Conservation (phyloP, 805 yeast genomes). For the Ascoidea rubescens region DNA sequence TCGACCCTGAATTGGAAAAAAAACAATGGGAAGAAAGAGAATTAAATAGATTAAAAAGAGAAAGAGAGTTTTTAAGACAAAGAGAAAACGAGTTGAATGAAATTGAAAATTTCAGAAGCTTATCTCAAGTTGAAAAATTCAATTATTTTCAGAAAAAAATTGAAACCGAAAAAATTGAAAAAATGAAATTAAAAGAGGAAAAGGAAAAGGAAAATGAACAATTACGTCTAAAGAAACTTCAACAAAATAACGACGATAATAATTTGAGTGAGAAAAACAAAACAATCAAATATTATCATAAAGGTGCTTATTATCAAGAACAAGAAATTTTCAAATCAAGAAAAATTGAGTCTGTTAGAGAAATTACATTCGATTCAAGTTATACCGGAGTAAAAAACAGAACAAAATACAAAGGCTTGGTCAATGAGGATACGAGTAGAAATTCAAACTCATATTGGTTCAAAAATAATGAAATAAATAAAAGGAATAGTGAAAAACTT, state of each 20-base stretch:
- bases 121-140: neutral
- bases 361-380: conserved; percentile 17
- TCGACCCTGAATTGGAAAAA: neutral
- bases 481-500: neutral
- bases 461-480: neutral
- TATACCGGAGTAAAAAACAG: conserved; percentile 17
- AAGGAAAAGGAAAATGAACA: neutral
- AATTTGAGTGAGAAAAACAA: neutral
- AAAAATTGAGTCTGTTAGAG: conserved; percentile 11
- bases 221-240: neutral
- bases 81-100: neutral
- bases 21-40: neutral
- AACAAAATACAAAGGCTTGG: conserved; percentile 14
- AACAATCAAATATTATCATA: conserved; percentile 17
- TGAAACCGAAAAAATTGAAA: no score
- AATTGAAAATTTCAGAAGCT: neutral
- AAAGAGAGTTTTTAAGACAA: neutral
- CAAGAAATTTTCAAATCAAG: conserved; percentile 19
- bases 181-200: neutral
- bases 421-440: conserved; percentile 18
- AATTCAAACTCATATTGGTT: neutral
- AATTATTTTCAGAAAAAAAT: no score
- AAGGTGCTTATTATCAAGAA: conserved; percentile 21
- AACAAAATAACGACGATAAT: no score
- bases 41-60: neutral